Conservation (phyloP, 768 basidiomycete genomes). For the Leucocoprinus leucothites region DNA sequence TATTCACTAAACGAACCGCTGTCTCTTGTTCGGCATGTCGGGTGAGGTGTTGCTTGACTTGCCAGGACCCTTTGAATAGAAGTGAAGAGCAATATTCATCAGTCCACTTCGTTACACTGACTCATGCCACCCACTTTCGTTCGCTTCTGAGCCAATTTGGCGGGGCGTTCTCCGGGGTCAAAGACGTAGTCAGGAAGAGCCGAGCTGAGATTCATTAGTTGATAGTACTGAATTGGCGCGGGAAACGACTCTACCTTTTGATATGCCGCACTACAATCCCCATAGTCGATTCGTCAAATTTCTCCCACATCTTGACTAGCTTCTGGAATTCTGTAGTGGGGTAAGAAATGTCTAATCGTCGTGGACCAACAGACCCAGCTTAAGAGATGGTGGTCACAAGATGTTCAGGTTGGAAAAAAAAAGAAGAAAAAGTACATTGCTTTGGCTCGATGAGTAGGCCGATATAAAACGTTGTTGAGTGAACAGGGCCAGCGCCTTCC, state of each 20-base stretch:
- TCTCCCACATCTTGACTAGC: constrained; percentile 93
- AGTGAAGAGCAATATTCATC: not conserved
- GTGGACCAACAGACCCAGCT: constrained; percentile 76
- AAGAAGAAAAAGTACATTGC: constrained; percentile 52
- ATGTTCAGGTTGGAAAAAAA: constrained; percentile 10
- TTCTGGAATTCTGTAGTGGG: constrained; percentile 95
- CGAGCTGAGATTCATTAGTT: constrained; percentile 40
- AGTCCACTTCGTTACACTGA: not conserved
- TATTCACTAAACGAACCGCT: constrained; percentile 58
- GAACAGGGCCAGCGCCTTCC: constrained; percentile 74
- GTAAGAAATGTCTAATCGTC: constrained; percentile 93
- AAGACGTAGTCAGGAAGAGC: constrained; percentile 80
- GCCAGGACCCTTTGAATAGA: constrained; percentile 47
- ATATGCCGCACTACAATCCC: constrained; percentile 92
- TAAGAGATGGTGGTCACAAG: constrained; percentile 16
- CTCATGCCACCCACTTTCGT: constrained; percentile 50
- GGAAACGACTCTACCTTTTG: constrained; percentile 56
- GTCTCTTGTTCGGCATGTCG: constrained; percentile 77
- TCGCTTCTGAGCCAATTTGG: constrained; percentile 69
- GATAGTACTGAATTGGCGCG: not conserved
- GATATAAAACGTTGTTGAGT: constrained; percentile 98
- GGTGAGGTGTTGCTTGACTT: constrained; percentile 62
- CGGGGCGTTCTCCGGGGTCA: constrained; percentile 76
- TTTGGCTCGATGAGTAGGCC: constrained; percentile 91
- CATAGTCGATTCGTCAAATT: constrained; percentile 90